These are phyloP conservation scores for Cyberlindnera xishuangbannaensis DNA, from an alignment of 805 yeast genomes.

Conservation along the genomic window DNA sequence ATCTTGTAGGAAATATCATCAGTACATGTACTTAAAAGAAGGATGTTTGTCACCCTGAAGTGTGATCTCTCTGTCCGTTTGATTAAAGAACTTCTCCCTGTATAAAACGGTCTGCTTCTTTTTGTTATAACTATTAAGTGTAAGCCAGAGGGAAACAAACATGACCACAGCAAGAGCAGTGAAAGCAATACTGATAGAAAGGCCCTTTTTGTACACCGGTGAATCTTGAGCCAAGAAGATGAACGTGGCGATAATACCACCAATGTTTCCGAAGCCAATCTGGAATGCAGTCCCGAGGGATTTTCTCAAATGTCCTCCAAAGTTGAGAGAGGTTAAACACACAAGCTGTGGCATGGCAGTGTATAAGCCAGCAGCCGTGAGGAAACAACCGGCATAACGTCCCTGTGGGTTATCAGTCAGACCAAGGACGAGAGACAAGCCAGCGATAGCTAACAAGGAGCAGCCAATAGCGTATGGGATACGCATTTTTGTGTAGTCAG, in stretches of 20 bases:
- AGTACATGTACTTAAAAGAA: slow-evolving; percentile 41
- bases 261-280: slow-evolving; percentile 35
- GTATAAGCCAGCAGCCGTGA: slow-evolving; percentile 33
- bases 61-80: slow-evolving; percentile 29
- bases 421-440: slow-evolving; percentile 31
- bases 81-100: slow-evolving; percentile 27
- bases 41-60: slow-evolving; percentile 38
- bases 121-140: slow-evolving; percentile 26
- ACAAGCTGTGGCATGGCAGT: slow-evolving; percentile 32
- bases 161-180: slow-evolving; percentile 35
- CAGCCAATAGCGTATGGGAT: slow-evolving; percentile 34
- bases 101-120: slow-evolving; percentile 30
- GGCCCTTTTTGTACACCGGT: slow-evolving; percentile 32
- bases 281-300: slow-evolving; percentile 35
- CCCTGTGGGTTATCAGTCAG: slow-evolving; percentile 33
- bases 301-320: slow-evolving; percentile 34
- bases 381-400: slow-evolving; percentile 35
- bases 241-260: slow-evolving; percentile 36
- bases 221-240: slow-evolving; percentile 34
- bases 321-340: slow-evolving; percentile 34
- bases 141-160: slow-evolving; percentile 26
- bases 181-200: slow-evolving; percentile 40
- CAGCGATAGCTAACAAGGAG: slow-evolving; percentile 28
- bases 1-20: too few relatives aligned
- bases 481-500: slow-evolving; percentile 50